Conservation (phyloP, 768 basidiomycete genomes). For the Lactarius indigo region DNA sequence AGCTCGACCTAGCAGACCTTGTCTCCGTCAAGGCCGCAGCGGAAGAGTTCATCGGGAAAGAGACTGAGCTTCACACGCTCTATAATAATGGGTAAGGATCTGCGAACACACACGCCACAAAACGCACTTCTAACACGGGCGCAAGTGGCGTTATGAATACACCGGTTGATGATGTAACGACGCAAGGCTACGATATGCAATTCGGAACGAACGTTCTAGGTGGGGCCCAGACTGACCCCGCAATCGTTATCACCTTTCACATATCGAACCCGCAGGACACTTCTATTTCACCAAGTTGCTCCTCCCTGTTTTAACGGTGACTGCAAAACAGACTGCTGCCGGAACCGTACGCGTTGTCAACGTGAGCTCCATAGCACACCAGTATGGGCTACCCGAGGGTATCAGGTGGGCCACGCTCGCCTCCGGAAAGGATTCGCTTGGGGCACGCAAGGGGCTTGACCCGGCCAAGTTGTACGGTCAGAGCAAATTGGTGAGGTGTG, state of each 20-base stretch:
- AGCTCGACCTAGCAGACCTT: slow-evolving; percentile 13
- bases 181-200: slow-evolving; percentile 26
- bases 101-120: too few species aligned
- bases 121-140: not conserved
- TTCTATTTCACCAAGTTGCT: slow-evolving; percentile 28
- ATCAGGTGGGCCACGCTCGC: slow-evolving; percentile 7
- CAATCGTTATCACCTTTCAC: not conserved
- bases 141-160: slow-evolving; percentile 17
- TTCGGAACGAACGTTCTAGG: slow-evolving; percentile 27
- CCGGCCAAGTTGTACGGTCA: slow-evolving; percentile 1
- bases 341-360: slow-evolving; percentile 30
- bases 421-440: not conserved
- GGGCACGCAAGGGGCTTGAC: not conserved
- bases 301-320: slow-evolving; percentile 29
- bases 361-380: slow-evolving; percentile 14
- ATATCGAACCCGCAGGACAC: slow-evolving; percentile 18
- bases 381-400: not conserved
- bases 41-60: slow-evolving; percentile 13
- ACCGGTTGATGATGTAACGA: slow-evolving; percentile 15
- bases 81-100: slow-evolving; percentile 10
- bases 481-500: slow-evolving; percentile 17
- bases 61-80: slow-evolving; percentile 11
- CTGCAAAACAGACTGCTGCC: slow-evolving; percentile 1
- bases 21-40: slow-evolving; percentile 2
- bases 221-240: not conserved